phyloP scores from a whole-genome alignment of 108 stramenopile genomes.

The Pseudonitzschia delicatissima region DNA sequence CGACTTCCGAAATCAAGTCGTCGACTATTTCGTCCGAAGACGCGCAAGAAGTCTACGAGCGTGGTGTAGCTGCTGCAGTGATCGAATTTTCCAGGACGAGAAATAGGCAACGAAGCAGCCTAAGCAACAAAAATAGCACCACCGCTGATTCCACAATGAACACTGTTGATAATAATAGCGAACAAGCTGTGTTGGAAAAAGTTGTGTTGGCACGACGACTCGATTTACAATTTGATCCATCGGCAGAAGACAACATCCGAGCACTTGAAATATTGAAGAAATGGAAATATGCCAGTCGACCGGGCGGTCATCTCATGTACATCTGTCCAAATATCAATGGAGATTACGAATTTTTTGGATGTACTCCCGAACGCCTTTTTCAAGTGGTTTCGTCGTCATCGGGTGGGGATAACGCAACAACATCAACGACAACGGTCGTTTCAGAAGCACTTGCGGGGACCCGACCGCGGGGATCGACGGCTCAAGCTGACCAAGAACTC shows the following conservation, averaged over 20 bases:
- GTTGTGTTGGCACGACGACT: slow-evolving; percentile 73
- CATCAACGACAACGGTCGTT: slow-evolving; percentile 24
- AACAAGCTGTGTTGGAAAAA: slow-evolving; percentile 37
- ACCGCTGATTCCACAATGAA: not conserved
- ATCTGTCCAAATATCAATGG: slow-evolving; percentile 44
- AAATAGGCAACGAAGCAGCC: not conserved
- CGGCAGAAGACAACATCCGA: slow-evolving; percentile 17
- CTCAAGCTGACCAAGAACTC: slow-evolving; percentile 56
- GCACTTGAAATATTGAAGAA: slow-evolving; percentile 66
- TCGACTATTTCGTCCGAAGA: slow-evolving; percentile 23
- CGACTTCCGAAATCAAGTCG: slow-evolving; percentile 11
- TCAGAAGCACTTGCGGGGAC: slow-evolving; percentile 88
- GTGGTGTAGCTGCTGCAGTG: slow-evolving; percentile 57
- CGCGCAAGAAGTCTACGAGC: slow-evolving; percentile 66
- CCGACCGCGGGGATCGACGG: slow-evolving; percentile 70
- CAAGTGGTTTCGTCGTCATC: slow-evolving; percentile 23
- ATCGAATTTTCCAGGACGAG: slow-evolving; percentile 29
- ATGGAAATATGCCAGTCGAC: slow-evolving; percentile 61
- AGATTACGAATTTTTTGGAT: slow-evolving; percentile 69
- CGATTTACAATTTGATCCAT: slow-evolving; percentile 38
- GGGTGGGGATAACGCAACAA: not conserved
- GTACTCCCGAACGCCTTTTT: slow-evolving; percentile 83
- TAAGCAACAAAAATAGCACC: not conserved
- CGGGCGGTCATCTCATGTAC: slow-evolving; percentile 78
- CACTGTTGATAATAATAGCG: not conserved